Evolutionary conservation across 225 moss, liverwort and hornwort species (phyloP), one percentile per base, ranked within the genome.

Genomic region (Sphagnum contortum): DNA sequence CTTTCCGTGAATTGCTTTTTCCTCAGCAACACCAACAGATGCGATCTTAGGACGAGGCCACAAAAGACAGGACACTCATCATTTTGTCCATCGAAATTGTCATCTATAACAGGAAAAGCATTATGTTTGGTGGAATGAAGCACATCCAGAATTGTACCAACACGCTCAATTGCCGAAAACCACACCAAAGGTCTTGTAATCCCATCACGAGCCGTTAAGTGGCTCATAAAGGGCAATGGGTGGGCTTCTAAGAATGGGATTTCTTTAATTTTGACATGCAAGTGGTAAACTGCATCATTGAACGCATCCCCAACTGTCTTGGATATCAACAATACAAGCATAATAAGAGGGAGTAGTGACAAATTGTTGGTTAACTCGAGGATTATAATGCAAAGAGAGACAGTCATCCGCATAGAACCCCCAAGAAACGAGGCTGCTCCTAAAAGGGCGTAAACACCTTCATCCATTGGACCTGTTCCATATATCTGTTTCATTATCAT

Each of bases 341-440:
- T 84, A n/a, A 84, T 75, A 10, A 84, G 74, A 8, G 83, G 83
- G 62, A 84, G 80, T 77, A 80, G 66, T 50, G 9, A 29, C 64
- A 84, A 46, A 62, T 75, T 77, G 77, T 84, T 80, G 61, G 83
- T 84, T 49, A 84, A 74, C 68, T 84, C 83, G 66, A 84, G 49
- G 8, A 84, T 69, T 56, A 84, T 80, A 55, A 84, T 72, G 54
- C 80, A 77, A 50, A 84, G 55, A 46, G 83, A 80, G 9, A 80
- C 83, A 5, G 83, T 84, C 83, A 77, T 80, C 68, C 83, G 76
- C 83, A 84, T 84, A 3, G 83, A 84, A 45, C 83, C 83, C 69
- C 83, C 83, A 48, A 84, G 58, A 64, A 84, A 80, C 1, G 83
- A 80, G 44, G 83, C 80, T 14, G 83, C 80, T 4, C 83, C 83